A percentile compares a stretch with the other conserved stretches of the same genome.
phyloP scores from a whole-genome alignment of 2,329 filamentous ascomycete genomes.

The Aspergillus aculeatinus region DNA sequence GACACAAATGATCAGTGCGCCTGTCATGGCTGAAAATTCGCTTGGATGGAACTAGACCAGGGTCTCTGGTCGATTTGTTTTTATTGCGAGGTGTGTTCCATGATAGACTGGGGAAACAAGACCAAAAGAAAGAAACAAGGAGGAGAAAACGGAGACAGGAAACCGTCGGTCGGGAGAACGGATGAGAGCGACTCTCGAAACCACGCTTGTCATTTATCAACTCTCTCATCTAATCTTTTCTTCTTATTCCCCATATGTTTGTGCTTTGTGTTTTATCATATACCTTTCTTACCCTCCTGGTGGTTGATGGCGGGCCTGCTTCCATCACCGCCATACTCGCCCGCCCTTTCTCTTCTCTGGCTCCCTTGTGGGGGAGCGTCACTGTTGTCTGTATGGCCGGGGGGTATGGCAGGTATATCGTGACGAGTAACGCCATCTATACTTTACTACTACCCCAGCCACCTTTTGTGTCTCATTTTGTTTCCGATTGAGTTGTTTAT shows the following conservation, averaged over 20 bases:
- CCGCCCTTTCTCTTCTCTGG: slow-evolving; percentile 20
- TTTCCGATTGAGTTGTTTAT: slow-evolving; percentile 6
- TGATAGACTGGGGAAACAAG: slow-evolving; percentile 17
- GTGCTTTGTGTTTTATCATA: slow-evolving; percentile 14
- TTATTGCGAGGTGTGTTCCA: slow-evolving; percentile 9
- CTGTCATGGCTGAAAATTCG: slow-evolving; percentile 90
- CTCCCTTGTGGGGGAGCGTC: slow-evolving; percentile 13
- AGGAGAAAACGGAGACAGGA: slow-evolving; percentile 8
- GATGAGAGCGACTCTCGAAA: slow-evolving; percentile 5
- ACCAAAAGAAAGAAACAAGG: slow-evolving; percentile 4
- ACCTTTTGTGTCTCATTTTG: slow-evolving; percentile 4
- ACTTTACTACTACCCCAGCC: slow-evolving; percentile 13
- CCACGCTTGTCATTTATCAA: slow-evolving; percentile 17
- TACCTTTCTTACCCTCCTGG: slow-evolving; percentile 21
- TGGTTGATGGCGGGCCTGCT: slow-evolving; percentile 21
- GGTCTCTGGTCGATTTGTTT: not conserved
- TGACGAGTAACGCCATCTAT: slow-evolving; percentile 25
- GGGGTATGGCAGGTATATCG: slow-evolving; percentile 21
- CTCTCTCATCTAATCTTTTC: slow-evolving; percentile 25
- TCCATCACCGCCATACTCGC: slow-evolving; percentile 10
- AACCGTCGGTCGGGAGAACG: not conserved
- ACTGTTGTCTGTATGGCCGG: slow-evolving; percentile 9
- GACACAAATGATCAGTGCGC: slow-evolving; percentile 77
- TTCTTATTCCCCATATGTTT: slow-evolving; percentile 40
- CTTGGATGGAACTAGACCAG: slow-evolving; percentile 81